Conservation (phyloP, 371 early-diverging fungal genomes). For the Sporodiniella umbellata region DNA sequence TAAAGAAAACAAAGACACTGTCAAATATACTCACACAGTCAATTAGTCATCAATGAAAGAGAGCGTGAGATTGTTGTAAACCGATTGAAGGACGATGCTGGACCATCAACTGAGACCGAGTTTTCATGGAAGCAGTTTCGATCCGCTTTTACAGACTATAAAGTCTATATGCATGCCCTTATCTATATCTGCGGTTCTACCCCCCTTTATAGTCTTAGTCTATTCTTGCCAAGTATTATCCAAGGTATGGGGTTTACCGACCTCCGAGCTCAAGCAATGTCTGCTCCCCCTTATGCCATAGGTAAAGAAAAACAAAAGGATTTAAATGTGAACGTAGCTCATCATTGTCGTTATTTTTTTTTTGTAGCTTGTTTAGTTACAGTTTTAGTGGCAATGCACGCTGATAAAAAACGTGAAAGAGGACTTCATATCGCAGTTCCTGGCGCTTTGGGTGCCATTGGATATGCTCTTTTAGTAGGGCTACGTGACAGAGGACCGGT, state of each 20-base stretch:
- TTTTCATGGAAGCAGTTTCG: slow-evolving; percentile 60
- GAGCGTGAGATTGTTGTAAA: slow-evolving; percentile 55
- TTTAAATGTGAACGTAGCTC: not conserved
- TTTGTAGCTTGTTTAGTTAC: slow-evolving; percentile 52
- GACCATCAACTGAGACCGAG: slow-evolving; percentile 53
- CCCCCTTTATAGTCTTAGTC: slow-evolving; percentile 61
- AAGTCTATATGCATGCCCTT: slow-evolving; percentile 52
- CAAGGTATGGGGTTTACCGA: slow-evolving; percentile 58
- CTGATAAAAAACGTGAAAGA: slow-evolving; percentile 61
- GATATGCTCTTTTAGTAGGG: slow-evolving; percentile 60
- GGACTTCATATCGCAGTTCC: slow-evolving; percentile 62
- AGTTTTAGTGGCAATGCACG: slow-evolving; percentile 57
- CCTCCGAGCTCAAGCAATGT: slow-evolving; percentile 49
- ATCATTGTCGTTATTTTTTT: not conserved
- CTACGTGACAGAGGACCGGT: slow-evolving; percentile 27
- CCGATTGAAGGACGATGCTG: slow-evolving; percentile 59
- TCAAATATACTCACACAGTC: not conserved
- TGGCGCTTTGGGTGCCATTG: slow-evolving; percentile 57
- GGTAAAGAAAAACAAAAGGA: slow-evolving; percentile 19
- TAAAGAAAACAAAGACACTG: slow-evolving; percentile 5
- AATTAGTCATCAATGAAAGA: slow-evolving; percentile 45
- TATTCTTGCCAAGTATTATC: slow-evolving; percentile 75
- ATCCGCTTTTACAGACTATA: slow-evolving; percentile 52
- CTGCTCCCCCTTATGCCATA: slow-evolving; percentile 45
- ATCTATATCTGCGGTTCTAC: slow-evolving; percentile 63